phyloP scores from a whole-genome alignment of 2,329 filamentous ascomycete species.

The Paraconiothyrium sp. region DNA sequence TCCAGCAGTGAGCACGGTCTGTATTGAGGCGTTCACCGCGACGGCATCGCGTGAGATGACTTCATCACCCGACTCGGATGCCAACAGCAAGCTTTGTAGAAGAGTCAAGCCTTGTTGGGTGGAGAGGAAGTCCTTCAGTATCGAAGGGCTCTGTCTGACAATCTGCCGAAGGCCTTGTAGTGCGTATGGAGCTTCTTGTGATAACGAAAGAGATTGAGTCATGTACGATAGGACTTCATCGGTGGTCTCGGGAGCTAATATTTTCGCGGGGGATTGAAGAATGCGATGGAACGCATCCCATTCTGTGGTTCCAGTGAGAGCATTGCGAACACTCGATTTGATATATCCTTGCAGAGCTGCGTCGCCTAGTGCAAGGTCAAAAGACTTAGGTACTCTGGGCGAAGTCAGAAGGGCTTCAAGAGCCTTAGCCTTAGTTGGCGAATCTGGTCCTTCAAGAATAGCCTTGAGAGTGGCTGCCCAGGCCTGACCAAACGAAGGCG shows the following conservation, averaged over 20 bases:
- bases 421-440: conserved; percentile 36
- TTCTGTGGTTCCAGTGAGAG: conserved; percentile 43
- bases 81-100: conserved; percentile 61
- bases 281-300: conserved; percentile 51
- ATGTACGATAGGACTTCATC: conserved; percentile 51
- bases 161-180: conserved; percentile 59
- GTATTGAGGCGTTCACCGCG: conserved; percentile 49
- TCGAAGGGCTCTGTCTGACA: conserved; percentile 50
- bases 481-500: conserved; percentile 38
- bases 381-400: conserved; percentile 45
- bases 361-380: conserved; percentile 48
- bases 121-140: conserved; percentile 55
- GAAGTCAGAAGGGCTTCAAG: conserved; percentile 48
- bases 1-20: conserved; percentile 48
- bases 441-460: conserved; percentile 38
- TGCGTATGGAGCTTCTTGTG: conserved; percentile 43
- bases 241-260: conserved; percentile 47
- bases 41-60: conserved; percentile 58
- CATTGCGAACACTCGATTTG: conserved; percentile 36
- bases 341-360: conserved; percentile 49
- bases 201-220: conserved; percentile 50
- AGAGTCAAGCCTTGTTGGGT: conserved; percentile 60
- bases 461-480: conserved; percentile 46
- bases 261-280: conserved; percentile 43
- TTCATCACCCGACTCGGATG: conserved; percentile 64